Base-by-base conservation (phyloP, 2,329 filamentous ascomycete genomes). In the Pseudogymnoascus sp. region DNA sequence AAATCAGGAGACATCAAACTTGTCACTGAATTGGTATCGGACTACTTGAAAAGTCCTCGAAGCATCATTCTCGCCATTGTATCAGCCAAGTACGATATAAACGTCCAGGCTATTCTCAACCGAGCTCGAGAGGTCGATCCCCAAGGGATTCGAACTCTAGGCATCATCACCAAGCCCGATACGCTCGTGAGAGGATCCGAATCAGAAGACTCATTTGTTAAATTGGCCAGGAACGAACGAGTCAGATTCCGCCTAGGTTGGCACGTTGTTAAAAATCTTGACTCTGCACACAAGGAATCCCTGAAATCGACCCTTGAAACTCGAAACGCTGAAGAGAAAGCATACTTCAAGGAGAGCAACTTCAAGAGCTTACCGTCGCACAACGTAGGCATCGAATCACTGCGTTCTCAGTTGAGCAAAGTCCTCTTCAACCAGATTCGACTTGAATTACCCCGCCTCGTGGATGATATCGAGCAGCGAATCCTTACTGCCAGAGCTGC, bases 141-240 rank as follows among this genome's bases (percentile, higher is more conserved):
- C 0, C 63, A 66, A 4, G 75, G 76, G 1, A 63, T 69, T 15
- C 67, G 77, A 39, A 80, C 77, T 0, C 62, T 80, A 1, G 75
- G 76, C 0, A 73, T 80, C 2, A 71, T 87, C 0, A 87, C 84
- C 0, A 87, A 87, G 65, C 80, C 82, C 0, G 84, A 88, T 61
- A 70, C 86, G 63, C 7, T 65, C 6, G 42, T 31, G 5, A 63
- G 59, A 0, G 74, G 73, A 0, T 78, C 77, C 0, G 74, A 71
- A 1, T 73, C 69, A 15, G 77, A 81, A 63, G 61, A 62, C 0
- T 59, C 69, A 3, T 81, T 74, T 51, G 39, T 78, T 1, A 70
- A 72, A 0, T 70, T 81, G 0, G 79, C 78, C 0, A 70, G 71
- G 58, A 81, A 82, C 59, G 66, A 73, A 2, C 74, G 81, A 12